Evolutionary conservation across 495 filamentous ascomycete genomes (phyloP).

Genomic region (Collariella sp.): DNA sequence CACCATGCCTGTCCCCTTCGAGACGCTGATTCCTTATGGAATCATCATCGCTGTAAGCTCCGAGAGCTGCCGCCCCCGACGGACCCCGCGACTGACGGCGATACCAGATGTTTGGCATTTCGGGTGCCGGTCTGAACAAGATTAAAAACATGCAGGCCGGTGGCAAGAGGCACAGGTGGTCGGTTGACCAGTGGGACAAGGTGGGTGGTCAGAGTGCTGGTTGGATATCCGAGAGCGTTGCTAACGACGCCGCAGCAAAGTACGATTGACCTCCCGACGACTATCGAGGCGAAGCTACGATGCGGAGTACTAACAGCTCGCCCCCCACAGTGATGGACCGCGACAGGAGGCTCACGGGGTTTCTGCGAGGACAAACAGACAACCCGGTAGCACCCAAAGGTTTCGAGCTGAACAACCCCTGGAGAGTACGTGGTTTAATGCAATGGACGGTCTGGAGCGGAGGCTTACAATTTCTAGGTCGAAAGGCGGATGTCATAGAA

Average conservation of each 20-base stretch:
- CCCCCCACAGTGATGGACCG: slow-evolving; percentile 86
- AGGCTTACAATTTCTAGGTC: slow-evolving; percentile 31
- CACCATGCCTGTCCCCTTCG: slow-evolving; percentile 92
- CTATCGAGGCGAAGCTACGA: background rate
- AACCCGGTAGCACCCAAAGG: slow-evolving; percentile 68
- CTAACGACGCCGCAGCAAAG: slow-evolving; percentile 58
- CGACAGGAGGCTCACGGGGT: slow-evolving; percentile 82
- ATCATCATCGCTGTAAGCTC: slow-evolving; percentile 74
- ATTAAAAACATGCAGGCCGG: slow-evolving; percentile 76
- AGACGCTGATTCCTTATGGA: slow-evolving; percentile 87
- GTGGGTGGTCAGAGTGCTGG: too few species aligned
- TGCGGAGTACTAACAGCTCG: slow-evolving; percentile 19
- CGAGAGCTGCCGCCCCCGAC: slow-evolving; percentile 10
- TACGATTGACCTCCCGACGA: slow-evolving; percentile 32
- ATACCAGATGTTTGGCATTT: slow-evolving; percentile 79
- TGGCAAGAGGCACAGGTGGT: slow-evolving; percentile 75
- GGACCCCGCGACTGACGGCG: slow-evolving; percentile 22
- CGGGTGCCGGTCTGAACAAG: slow-evolving; percentile 64
- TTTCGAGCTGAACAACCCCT: slow-evolving; percentile 92
- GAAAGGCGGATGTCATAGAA: slow-evolving; percentile 43
- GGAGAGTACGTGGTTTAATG: slow-evolving; percentile 49
- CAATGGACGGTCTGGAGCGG: too few species aligned
- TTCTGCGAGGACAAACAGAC: slow-evolving; percentile 75
- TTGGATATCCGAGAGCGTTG: too few species aligned
- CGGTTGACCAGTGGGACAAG: slow-evolving; percentile 85